Evolutionary conservation across 208 protist species (phyloP), one percentile per base, ranked within the genome.

Genomic region (Crithidia expoeki): DNA sequence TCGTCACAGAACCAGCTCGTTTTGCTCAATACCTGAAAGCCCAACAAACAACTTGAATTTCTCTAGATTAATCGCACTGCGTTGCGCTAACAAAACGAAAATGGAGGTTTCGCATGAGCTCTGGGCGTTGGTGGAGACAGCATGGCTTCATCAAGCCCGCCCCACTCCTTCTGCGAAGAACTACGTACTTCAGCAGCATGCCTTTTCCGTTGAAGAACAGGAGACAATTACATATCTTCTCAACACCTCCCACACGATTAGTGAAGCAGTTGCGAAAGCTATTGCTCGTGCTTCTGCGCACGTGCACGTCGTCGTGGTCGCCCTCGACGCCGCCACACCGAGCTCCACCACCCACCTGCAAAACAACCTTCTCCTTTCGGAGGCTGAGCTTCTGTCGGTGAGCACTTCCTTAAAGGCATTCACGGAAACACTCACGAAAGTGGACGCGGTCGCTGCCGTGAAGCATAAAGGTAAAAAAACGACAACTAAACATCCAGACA

Each of bases 341-440:
- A 71, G 63, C 50, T 74, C 81, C 11, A 59, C 61, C 0, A 71
- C 44, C 7, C 64, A 85, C 14, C 34, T 90, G 30, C 86, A 94
- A 68, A 83, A 76, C 52, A 66, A 50, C 1, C 67, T 94, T 1
- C 75, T 94, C 3, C 81, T 94, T 6, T 86, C 80, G 0, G 90
- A 95, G 59, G 90, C 86, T 0, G 85, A 95, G 58, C 72, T 95
- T 4, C 50, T 88, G 4, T 86, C 87, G 2, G 81, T 79, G 0
- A 71, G 74, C 19, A 77, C 81, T 36, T 80, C 85, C 0, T 32
- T 83, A 19, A 90, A 80, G 40, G 80, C 83, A 9, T 75, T 92
- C 38, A 42, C 59, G 4, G 68, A 83, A 34, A 77, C 81, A 0
- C 59, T 93, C 2, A 47, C 1, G 4, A 74, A 79, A 36, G 64